Base-by-base conservation (phyloP, 176 grass and related monocot species). In the Carex cristatella region DNA sequence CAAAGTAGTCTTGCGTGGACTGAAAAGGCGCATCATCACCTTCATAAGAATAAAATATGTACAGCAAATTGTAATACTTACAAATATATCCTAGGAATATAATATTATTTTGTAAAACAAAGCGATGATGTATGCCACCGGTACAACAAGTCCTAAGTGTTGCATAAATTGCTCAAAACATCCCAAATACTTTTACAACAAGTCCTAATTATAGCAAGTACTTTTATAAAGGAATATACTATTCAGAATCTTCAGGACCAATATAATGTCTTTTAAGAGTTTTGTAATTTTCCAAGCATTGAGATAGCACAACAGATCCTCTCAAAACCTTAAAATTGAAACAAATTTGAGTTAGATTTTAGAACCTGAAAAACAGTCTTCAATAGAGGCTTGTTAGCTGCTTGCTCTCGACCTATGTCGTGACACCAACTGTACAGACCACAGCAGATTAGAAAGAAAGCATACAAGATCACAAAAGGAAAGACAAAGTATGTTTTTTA, bases 331-430 rank as follows among this genome's bases (percentile, higher is more conserved):
- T 31, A 65, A 15, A 80, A 61, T 40, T 2, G 59, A 5, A 63
- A 73, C 61, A 65, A 19, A 74, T 69, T 37, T 32, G 27, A 14
- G 30, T 33, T 30, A 74, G 59, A 88, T 16, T 60, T 65, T 10
- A 76, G 60, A 75, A 94, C 94, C 92, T 92, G 69, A 88, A 97
- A 97, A 59, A 97, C 87, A 27, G 88, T 94, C 88, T 89, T 94
- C 62, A 97, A 80, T 79, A 94, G 90, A 75, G 90, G 88, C 53
- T 89, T 92, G 70, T 92, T 94, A 64, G 94, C 92, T 73, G 90
- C 94, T 61, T 92, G 88, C 66, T 97, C 90, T 88, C 90, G 85
- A 5, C 94, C 92, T 86, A 97, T 94, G 55, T 97, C 94, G 85
- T 97, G 94, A 61, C 94, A 97, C 94, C 94, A 97, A 76, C 94